Conservation (phyloP, 306 rosid genomes). For the Castanopsis chinensis region DNA sequence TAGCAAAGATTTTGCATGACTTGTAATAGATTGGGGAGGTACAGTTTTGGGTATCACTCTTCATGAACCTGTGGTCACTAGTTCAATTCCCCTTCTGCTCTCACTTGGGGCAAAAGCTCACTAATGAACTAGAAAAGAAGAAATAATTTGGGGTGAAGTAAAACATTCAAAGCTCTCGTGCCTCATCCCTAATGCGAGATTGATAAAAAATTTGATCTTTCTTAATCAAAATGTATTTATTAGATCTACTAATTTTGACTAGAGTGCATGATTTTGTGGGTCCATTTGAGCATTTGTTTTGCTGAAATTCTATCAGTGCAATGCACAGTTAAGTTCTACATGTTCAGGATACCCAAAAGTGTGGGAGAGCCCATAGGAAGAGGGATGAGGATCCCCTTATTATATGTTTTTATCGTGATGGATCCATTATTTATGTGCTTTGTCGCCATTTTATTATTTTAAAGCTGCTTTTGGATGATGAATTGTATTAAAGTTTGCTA, state of each 20-base stretch:
- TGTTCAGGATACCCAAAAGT: not conserved
- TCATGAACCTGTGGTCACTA: too few relatives aligned
- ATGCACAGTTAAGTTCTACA: not conserved
- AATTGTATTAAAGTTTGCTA: not conserved
- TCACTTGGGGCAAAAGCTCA: too few relatives aligned
- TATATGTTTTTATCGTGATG: not conserved
- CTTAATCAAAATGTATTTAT: not conserved
- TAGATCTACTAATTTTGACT: not conserved
- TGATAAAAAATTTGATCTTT: too few relatives aligned
- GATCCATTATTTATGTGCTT: not conserved
- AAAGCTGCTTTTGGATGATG: not conserved
- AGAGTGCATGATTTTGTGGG: not conserved
- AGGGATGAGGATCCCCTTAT: not conserved
- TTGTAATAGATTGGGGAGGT: too few relatives aligned
- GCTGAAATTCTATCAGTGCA: not conserved
- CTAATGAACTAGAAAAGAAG: too few relatives aligned
- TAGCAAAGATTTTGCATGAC: not conserved
- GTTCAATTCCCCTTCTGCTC: not conserved
- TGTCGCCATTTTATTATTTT: not conserved
- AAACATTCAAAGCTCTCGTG: not conserved
- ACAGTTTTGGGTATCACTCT: too few relatives aligned
- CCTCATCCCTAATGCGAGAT: not conserved
- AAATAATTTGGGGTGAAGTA: too few relatives aligned
- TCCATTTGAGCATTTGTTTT: not conserved
- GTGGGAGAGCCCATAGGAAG: not conserved